A percentile compares a stretch with the other conserved stretches of the same genome.
phyloP scores from a whole-genome alignment of 331 rosid genomes.

The Quercus phellos region DNA sequence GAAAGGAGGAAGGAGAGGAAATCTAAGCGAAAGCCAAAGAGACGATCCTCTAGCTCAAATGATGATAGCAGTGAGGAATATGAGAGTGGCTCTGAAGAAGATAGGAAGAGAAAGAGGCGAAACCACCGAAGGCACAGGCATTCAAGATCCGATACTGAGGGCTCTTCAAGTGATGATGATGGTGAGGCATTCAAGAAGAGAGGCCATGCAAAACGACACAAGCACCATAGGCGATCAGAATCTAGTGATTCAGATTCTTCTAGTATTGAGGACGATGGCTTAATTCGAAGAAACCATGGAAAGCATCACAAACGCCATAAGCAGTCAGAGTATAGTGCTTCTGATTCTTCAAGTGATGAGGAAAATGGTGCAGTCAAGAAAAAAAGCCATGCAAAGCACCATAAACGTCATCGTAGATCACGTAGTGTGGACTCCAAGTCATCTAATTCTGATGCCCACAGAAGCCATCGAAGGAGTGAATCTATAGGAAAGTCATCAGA shows the following conservation, averaged over 20 bases:
- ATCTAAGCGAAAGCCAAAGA: conserved; percentile 49
- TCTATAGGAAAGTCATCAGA: conserved; percentile 49
- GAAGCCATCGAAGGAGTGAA: conserved; percentile 29
- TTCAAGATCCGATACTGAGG: conserved; percentile 42
- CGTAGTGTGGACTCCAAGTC: conserved; percentile 29
- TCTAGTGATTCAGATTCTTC: conserved; percentile 36
- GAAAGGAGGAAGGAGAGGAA: conserved; percentile 59
- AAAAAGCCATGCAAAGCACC: conserved; percentile 40
- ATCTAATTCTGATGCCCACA: conserved; percentile 40
- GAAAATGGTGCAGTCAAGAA: conserved; percentile 27
- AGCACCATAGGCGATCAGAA: conserved; percentile 20
- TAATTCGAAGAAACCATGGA: conserved; percentile 31
- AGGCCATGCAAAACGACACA: conserved; percentile 34
- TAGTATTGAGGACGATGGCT: conserved; percentile 34
- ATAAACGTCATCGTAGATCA: conserved; percentile 40
- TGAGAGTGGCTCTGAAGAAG: conserved; percentile 46
- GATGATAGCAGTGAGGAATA: conserved; percentile 48
- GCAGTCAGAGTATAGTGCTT: conserved; percentile 29
- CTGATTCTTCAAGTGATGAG: conserved; percentile 32
- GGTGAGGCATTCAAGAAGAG: conserved; percentile 39
- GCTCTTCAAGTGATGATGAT: conserved; percentile 36
- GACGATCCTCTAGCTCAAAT: conserved; percentile 37
- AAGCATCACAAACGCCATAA: conserved; percentile 42
- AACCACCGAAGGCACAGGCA: conserved; percentile 43
- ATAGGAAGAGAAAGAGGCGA: conserved; percentile 60